Evolutionary conservation across 371 early-diverging fungal species (phyloP), one percentile per base, ranked within the genome.

Genomic region (Syncephalis fuscata): DNA sequence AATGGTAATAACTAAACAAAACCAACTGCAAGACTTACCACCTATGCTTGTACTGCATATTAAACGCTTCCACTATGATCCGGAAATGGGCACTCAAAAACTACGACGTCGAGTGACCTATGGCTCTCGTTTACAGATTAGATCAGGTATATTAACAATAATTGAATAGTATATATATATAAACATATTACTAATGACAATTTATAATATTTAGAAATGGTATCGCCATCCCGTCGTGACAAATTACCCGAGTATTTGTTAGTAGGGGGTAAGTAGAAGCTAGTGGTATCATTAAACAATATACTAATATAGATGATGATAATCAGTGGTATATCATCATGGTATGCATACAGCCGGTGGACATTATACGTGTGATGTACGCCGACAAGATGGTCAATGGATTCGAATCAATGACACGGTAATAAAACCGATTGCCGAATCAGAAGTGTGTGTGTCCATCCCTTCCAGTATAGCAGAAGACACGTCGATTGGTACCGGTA

Each of bases 331-430:
- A 7, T 88, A 95, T 62, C 98, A 98, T 63, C 98, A 94, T 60
- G 96, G 98, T 14, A 61, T 67, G 48, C 69, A 70, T 22, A 87
- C 93, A 22, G 77, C 73, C 10, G 96, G 92, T 36, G 98, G 98
- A 4, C 98, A 98, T 59, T 98, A 98, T 63, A 98, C 96, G 2
- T 92, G 92, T 66, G 89, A 89, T 63, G 76, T 98, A 20, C 58
- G 60, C 48, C 67, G 83, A 51, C 66, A 74, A 21, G 69, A 73
- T 50, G 74, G 74, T 32, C 73, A 78, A 60, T 96, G 94, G 95
- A 72, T 90, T 46, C 85, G 78, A 49, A 80, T 91, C 45, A 92
- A 96, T 61, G 97, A 96, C 62, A 78, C 82, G 20, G 73, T 67
- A 38, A 81, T 94, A 50, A 68, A 61, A 23, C 62, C 64, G 42